Conservation (phyloP, 305 asterid genomes). For the Fraxinus angustifolia region DNA sequence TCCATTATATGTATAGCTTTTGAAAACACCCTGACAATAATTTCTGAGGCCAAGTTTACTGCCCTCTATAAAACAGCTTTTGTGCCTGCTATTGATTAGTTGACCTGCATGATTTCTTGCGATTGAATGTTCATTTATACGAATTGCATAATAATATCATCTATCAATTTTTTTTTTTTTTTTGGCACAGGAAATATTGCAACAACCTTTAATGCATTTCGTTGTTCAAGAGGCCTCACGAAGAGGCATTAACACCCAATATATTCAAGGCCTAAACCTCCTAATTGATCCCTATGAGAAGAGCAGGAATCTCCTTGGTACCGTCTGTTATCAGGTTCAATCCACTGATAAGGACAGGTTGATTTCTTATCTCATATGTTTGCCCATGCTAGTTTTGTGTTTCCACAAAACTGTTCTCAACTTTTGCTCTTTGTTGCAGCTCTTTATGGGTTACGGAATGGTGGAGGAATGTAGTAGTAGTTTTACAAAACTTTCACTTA, state of each 20-base stretch:
- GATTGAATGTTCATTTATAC: neutral
- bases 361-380: slow-evolving; percentile 8
- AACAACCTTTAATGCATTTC: slow-evolving; percentile 69
- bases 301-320: slow-evolving; percentile 46
- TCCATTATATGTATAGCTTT: neutral
- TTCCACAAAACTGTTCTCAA: neutral
- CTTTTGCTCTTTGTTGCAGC: slow-evolving; percentile 35
- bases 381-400: neutral
- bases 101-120: slow-evolving; percentile 10
- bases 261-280: slow-evolving; percentile 31
- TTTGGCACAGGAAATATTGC: slow-evolving; percentile 62
- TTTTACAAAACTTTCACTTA: slow-evolving; percentile 20
- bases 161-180: neutral
- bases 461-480: slow-evolving; percentile 49
- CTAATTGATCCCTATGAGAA: slow-evolving; percentile 48
- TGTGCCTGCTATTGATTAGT: neutral
- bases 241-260: slow-evolving; percentile 34
- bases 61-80: neutral
- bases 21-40: neutral
- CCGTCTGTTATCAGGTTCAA: slow-evolving; percentile 41
- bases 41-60: neutral
- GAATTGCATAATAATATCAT: neutral
- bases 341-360: slow-evolving; percentile 52
- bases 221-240: slow-evolving; percentile 54
- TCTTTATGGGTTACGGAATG: slow-evolving; percentile 52